A percentile compares a stretch with the other conserved stretches of the same genome.
Conservation (phyloP, 805 yeast genomes). For the Candida peoriensis region DNA sequence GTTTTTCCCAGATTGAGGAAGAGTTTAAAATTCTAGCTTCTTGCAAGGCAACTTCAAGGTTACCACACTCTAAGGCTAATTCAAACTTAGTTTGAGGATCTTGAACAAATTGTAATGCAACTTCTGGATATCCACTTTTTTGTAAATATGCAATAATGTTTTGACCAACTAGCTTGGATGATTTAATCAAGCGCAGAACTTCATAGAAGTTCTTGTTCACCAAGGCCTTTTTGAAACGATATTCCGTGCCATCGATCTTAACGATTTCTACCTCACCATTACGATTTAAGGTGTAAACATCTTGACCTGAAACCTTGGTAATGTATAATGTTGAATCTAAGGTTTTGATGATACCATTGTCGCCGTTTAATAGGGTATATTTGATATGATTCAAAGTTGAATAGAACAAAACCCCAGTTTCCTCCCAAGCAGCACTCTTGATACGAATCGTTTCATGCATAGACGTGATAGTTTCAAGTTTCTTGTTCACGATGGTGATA, state of each 20-base stretch:
- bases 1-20: slow-evolving; percentile 67
- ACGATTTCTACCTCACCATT: slow-evolving; percentile 77
- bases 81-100: slow-evolving; percentile 96
- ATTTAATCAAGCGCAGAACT: slow-evolving; percentile 82
- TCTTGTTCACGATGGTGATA: slow-evolving; percentile 79
- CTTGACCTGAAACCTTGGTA: slow-evolving; percentile 61
- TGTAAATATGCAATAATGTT: slow-evolving; percentile 93
- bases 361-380: slow-evolving; percentile 90
- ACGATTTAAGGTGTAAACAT: slow-evolving; percentile 79
- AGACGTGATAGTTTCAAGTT: slow-evolving; percentile 70
- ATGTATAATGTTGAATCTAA: slow-evolving; percentile 84
- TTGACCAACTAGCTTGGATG: slow-evolving; percentile 93
- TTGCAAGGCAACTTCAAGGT: slow-evolving; percentile 76
- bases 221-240: slow-evolving; percentile 89
- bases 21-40: slow-evolving; percentile 79
- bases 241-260: slow-evolving; percentile 91
- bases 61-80: slow-evolving; percentile 90
- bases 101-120: slow-evolving; percentile 94
- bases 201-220: slow-evolving; percentile 87
- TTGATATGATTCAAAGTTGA: slow-evolving; percentile 95
- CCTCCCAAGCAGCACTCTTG: slow-evolving; percentile 98
- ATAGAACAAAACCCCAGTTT: slow-evolving; percentile 82
- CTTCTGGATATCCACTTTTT: slow-evolving; percentile 93
- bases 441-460: slow-evolving; percentile 96
- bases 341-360: slow-evolving; percentile 90